Base-by-base conservation (phyloP, 139 green algal species). In the Coelastrella sp. region DNA sequence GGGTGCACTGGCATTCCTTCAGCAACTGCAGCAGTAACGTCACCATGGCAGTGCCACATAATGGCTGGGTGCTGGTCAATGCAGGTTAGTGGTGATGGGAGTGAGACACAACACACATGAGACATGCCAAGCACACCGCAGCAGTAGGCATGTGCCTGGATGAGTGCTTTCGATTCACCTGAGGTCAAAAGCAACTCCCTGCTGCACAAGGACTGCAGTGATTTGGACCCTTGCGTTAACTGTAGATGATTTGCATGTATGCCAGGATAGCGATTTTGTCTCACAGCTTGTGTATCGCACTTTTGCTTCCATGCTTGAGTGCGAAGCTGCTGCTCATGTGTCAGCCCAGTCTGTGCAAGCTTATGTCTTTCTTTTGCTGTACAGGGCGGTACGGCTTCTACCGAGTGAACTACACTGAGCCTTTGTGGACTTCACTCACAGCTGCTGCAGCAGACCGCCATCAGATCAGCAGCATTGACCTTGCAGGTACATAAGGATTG, bases 321-420 rank as follows among this genome's bases (percentile, higher is more conserved):
- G n/a, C n/a, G n/a, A n/a, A n/a, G n/a, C n/a, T n/a, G n/a, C n/a
- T n/a, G n/a, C n/a, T n/a, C n/a, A n/a, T n/a, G n/a, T n/a, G n/a
- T n/a, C 62, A 40, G 40, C 17, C 62, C 11, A 27, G 62, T 71
- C 7, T 71, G 30, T 71, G 7, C 3, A 2, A 67, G 25, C 25
- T 5, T 27, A 11, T 35, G 0, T 67, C 0, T 67, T 9, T 7
- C 27, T n/a, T 9, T 45, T 57, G 45, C 45, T 57, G 45, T 57
- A 13, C 75, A 68, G 80, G 80, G 11, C 64, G 80, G 9, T 89
- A 87, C 25, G 91, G 90, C 27, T 91, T 88, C 45, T 94, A 92
- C 89, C 76, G 92, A 9, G 92, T 95, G 27, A 87, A 91, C 21
- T 96, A 96, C 83, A 77, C 74, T 2, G 63, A 79, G 27, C 38